Conservation (phyloP, 2,329 filamentous ascomycete genomes). For the Calonectria pteridis region DNA sequence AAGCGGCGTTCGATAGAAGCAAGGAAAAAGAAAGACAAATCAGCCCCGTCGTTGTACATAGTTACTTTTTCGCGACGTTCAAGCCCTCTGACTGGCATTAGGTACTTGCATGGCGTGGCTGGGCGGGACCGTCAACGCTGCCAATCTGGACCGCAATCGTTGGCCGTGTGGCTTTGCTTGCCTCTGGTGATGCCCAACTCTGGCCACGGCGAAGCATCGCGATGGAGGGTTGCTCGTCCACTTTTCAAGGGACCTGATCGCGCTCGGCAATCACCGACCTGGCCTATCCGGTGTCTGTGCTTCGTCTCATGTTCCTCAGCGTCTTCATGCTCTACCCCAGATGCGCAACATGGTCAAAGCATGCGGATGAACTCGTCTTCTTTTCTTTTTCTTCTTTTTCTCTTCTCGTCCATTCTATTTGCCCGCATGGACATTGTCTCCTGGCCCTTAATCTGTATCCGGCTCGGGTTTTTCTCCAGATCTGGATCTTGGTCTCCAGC, state of each 20-base stretch:
- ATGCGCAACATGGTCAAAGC: background rate
- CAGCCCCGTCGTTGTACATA: background rate
- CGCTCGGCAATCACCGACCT: conserved; percentile 9
- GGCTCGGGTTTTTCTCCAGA: background rate
- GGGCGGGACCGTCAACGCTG: background rate
- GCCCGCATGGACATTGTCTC: background rate
- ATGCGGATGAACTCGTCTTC: background rate
- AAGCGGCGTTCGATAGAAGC: conserved; percentile 6
- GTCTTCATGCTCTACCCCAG: conserved; percentile 11
- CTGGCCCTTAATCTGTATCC: background rate
- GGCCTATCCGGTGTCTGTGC: conserved; percentile 16
- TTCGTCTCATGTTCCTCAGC: conserved; percentile 18
- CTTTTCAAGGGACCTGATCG: conserved; percentile 2
- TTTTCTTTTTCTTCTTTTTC: background rate
- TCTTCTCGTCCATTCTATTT: too few relatives aligned
- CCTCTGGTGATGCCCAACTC: background rate
- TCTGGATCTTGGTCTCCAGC: background rate
- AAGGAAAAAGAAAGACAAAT: conserved; percentile 8
- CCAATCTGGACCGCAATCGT: background rate
- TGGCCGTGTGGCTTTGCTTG: background rate
- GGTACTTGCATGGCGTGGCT: conserved; percentile 8
- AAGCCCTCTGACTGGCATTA: background rate
- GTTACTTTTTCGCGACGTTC: conserved; percentile 12
- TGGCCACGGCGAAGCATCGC: background rate
- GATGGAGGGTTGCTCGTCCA: background rate